These are phyloP conservation scores for Strobilomyces confusus DNA, from an alignment of 768 basidiomycete genomes.

Conservation along the genomic window DNA sequence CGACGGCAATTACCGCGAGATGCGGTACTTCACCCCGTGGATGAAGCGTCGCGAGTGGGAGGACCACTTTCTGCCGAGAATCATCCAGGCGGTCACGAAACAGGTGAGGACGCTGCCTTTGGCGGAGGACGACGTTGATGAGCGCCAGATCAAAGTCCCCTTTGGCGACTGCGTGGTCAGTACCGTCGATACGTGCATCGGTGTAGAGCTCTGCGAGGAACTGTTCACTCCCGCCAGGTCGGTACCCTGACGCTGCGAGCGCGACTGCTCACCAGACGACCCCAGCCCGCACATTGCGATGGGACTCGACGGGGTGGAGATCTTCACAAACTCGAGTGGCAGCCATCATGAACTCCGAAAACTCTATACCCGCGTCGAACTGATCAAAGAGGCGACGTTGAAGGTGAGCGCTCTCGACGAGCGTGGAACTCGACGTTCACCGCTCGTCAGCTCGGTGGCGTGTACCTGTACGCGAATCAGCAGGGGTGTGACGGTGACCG, in stretches of 20 bases:
- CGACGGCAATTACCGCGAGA: conserved; percentile 93
- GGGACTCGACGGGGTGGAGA: conserved; percentile 98
- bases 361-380: conserved; percentile 81
- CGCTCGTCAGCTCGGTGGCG: conserved; percentile 76
- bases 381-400: conserved; percentile 94
- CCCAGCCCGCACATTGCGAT: conserved; percentile 91
- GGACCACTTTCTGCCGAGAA: conserved; percentile 87
- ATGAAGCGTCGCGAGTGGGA: conserved; percentile 83
- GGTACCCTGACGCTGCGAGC: neutral
- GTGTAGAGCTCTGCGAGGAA: conserved; percentile 96
- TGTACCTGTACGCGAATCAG: conserved; percentile 98
- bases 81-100: conserved; percentile 82
- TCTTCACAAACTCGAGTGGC: conserved; percentile 97
- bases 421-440: neutral
- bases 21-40: conserved; percentile 95
- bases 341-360: conserved; percentile 99
- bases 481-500: conserved; percentile 99
- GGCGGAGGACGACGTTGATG: neutral
- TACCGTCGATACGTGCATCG: conserved; percentile 93
- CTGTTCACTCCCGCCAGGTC: conserved; percentile 95
- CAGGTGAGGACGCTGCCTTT: conserved; percentile 49
- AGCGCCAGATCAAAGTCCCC: conserved; percentile 73
- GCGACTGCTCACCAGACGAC: neutral
- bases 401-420: conserved; percentile 53
- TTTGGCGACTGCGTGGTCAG: conserved; percentile 96